Conservation (phyloP, 2,329 filamentous ascomycete genomes). For the Ilyonectria destructans region DNA sequence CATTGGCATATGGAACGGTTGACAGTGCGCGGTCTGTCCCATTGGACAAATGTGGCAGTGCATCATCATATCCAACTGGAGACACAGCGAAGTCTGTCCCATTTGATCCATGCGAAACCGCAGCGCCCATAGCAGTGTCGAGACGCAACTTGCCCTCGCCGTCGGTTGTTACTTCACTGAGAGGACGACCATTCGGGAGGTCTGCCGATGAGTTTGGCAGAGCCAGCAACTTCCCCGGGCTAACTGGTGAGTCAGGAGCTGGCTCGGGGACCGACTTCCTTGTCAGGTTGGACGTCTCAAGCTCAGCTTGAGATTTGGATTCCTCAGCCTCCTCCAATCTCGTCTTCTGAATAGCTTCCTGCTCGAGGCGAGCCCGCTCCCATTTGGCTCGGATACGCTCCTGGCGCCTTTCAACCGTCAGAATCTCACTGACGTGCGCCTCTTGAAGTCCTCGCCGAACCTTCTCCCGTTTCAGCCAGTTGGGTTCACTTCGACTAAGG, state of each 20-base stretch:
- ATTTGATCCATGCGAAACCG: neutral
- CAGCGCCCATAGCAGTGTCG: neutral
- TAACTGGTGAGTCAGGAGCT: constrained; percentile 58
- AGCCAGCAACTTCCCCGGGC: constrained; percentile 63
- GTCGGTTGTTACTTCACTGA: neutral
- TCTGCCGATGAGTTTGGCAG: constrained; percentile 71
- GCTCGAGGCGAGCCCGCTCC: constrained; percentile 90
- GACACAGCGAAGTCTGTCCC: neutral
- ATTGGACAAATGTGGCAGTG: neutral
- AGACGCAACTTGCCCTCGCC: neutral
- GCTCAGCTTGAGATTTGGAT: constrained; percentile 34
- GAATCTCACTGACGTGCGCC: constrained; percentile 84
- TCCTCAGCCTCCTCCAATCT: constrained; percentile 62
- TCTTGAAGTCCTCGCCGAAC: constrained; percentile 77
- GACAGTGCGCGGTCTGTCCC: neutral
- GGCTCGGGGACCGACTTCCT: constrained; percentile 12
- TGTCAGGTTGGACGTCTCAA: constrained; percentile 22
- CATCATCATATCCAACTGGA: neutral
- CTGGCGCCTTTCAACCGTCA: constrained; percentile 82
- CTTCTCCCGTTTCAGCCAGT: constrained; percentile 89
- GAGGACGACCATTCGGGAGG: constrained; percentile 29
- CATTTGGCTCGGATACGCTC: constrained; percentile 90
- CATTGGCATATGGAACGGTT: constrained; percentile 6
- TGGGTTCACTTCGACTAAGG: constrained; percentile 94
- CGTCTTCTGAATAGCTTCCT: constrained; percentile 85